Evolutionary conservation across 1,284 basidiomycete genomes (phyloP), one percentile per base, ranked within the genome.

Genomic region (Sporisorium iseilematis-ciliati): DNA sequence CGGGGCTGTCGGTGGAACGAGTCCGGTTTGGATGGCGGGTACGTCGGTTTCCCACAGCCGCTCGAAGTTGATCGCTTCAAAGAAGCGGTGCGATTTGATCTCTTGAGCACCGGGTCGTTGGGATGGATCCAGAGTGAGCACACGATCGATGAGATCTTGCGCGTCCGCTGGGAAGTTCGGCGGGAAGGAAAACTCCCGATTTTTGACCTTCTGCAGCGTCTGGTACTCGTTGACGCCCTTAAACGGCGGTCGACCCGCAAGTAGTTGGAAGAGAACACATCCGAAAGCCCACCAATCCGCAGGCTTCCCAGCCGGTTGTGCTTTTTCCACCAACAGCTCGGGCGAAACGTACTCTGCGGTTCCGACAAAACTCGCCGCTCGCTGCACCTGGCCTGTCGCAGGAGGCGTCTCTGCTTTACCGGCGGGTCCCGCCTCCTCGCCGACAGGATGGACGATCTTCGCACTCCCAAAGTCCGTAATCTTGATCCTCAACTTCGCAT

Each of bases 261-360:
- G 80, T 72, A 89, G 85, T 77, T 89, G 88, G 77, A 84, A 89
- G 6, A 89, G 66, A 18, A 89, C 87, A 75, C 88, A 89, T 16
- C 88, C 89, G 48, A 89, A 87, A 0, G 88, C 89, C 89, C 89
- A 89, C 65, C 88, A 88, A 68, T 89, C 89, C 0, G 87, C 87
- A 58, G 88, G 86, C 61, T 86, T 79, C 8, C 85, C 81, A 0
- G 87, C 87, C 0, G 69, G 57, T 33, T 66, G 63, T 20, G 85
- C 90, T 72, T 92, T 91, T 51, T 89, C 89, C 62, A 90, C 81
- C 21, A 99, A 87, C 11, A 99, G 88, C 86, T 99, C 96, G 0
- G 96, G 96, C 11, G 93, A 92, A 65, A 97, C 93, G 83, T 98
- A 99, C 80, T 97, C 94, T 0, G 96, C 94, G 1, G 95, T 97